Conservation (phyloP, 2,329 filamentous ascomycete species). For the Talaromyces islandicus region DNA sequence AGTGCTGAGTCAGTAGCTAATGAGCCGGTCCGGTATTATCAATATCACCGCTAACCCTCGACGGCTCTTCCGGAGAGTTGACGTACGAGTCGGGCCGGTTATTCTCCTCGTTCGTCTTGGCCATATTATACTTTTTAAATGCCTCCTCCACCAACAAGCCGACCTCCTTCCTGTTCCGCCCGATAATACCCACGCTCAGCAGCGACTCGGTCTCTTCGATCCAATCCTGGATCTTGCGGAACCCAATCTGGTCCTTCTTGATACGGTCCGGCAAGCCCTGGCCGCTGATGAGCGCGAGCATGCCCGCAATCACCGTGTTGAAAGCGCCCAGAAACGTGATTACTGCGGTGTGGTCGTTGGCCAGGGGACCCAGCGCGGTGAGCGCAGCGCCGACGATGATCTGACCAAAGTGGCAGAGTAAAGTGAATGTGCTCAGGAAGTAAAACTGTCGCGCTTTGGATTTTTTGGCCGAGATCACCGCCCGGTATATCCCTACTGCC, state of each 20-base stretch:
- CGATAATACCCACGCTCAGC: constrained; percentile 10
- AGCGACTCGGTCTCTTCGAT: constrained; percentile 41
- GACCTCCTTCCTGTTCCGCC: constrained; percentile 7
- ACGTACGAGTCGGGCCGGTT: constrained; percentile 9
- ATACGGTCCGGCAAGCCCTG: constrained; percentile 46
- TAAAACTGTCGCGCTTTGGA: constrained; percentile 6
- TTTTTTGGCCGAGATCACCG: constrained; percentile 3
- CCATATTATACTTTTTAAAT: constrained; percentile 12
- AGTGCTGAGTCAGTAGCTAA: background rate
- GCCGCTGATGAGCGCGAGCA: constrained; percentile 52
- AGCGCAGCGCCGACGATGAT: constrained; percentile 45
- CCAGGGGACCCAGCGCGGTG: constrained; percentile 41
- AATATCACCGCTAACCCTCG: background rate
- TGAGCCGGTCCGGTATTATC: background rate
- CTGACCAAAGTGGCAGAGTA: constrained; percentile 23
- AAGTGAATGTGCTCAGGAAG: constrained; percentile 1
- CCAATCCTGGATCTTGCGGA: constrained; percentile 46
- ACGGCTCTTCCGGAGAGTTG: constrained; percentile 6
- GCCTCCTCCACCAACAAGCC: constrained; percentile 11
- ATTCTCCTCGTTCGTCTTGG: constrained; percentile 12
- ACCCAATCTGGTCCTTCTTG: constrained; percentile 43
- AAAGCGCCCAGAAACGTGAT: constrained; percentile 57
- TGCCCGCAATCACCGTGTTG: constrained; percentile 58
- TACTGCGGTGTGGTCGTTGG: constrained; percentile 45
- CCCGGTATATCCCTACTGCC: constrained; percentile 8